These are phyloP conservation scores for Coemansia reversa DNA, from an alignment of 192 early-diverging fungal genomes.

Conservation along the genomic window DNA sequence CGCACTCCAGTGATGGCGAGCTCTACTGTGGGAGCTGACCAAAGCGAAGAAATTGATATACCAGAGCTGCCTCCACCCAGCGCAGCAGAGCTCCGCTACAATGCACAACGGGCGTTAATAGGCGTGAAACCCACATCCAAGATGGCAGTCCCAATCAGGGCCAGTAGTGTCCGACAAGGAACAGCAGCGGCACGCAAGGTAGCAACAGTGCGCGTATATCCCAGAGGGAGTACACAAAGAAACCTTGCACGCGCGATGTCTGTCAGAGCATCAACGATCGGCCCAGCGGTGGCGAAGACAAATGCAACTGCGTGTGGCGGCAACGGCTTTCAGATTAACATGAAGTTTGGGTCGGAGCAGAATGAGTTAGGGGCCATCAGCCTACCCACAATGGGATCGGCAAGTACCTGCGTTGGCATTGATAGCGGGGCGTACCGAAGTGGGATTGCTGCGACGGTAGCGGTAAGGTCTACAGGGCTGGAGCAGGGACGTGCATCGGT, in stretches of 20 bases:
- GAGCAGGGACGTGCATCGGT: conserved; percentile 36
- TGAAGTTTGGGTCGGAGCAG: conserved; percentile 25
- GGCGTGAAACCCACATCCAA: conserved; percentile 33
- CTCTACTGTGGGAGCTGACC: conserved; percentile 2
- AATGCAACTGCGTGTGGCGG: not conserved
- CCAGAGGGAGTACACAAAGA: not conserved
- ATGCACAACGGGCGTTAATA: conserved; percentile 50
- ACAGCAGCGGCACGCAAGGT: conserved; percentile 5
- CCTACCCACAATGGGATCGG: not conserved
- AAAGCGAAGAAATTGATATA: conserved; percentile 1
- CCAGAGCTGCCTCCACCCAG: conserved; percentile 37
- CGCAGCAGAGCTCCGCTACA: conserved; percentile 41
- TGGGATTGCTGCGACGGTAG: not conserved
- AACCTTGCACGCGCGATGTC: not conserved
- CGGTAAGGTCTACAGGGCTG: conserved; percentile 11
- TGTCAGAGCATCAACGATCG: conserved; percentile 1
- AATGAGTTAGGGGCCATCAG: not conserved
- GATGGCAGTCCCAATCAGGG: conserved; percentile 8
- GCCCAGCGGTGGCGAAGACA: conserved; percentile 11
- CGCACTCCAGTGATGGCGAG: conserved; percentile 30
- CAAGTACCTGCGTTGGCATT: not conserved
- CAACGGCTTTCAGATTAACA: conserved; percentile 32
- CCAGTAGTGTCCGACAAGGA: not conserved
- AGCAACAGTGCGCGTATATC: conserved; percentile 6
- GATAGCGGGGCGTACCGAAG: not conserved